Base-by-base conservation (phyloP, 306 rosid genomes). In the Hippophae rhamnoides region DNA sequence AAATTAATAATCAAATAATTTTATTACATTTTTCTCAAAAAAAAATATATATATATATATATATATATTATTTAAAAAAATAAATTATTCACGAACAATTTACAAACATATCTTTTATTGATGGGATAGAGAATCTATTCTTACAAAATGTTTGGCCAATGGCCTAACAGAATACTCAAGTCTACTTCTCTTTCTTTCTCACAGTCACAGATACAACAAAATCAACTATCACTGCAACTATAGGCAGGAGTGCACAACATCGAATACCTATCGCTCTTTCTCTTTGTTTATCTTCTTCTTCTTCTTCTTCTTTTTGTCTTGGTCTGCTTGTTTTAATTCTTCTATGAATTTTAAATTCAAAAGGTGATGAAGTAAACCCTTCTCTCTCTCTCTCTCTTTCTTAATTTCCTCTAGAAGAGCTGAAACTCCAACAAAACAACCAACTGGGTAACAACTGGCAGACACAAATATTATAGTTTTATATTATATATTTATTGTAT, bases 121-220 rank as follows among this genome's bases (percentile, higher is more conserved):
- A 18, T 18, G 23, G 23, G 7, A 49, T n/a, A 56, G 9, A 74
- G 84, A 85, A 82, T 77, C 80, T 77, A 73, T 79, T 62, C 82
- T 68, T 69, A 71, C 77, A 79, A 61, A 63, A 69, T 81, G 84
- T 84, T 73, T 60, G 73, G 41, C 67, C 67, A 44, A 61, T 68
- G 42, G 56, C 74, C 62, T 59, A 51, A n/a, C 61, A 60, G 47
- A 40, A 10, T 55, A 25, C 83, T 83, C 64, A 72, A 3, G 5
- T 62, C 69, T 26, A 26, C 41, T 65, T 31, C 38, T 31, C 38
- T 31, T 4, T 31, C 38, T 31, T 4, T 31, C 23, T 18, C 23
- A 18, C 23, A 18, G 0, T 18, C 38, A 31, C 38, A 31, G 4
- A 31, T 31, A 31, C 38, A 31, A 31, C 38, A 31, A 31, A 31